Conservation (phyloP, 2,329 filamentous ascomycete genomes). For the Microsporum audouinii region DNA sequence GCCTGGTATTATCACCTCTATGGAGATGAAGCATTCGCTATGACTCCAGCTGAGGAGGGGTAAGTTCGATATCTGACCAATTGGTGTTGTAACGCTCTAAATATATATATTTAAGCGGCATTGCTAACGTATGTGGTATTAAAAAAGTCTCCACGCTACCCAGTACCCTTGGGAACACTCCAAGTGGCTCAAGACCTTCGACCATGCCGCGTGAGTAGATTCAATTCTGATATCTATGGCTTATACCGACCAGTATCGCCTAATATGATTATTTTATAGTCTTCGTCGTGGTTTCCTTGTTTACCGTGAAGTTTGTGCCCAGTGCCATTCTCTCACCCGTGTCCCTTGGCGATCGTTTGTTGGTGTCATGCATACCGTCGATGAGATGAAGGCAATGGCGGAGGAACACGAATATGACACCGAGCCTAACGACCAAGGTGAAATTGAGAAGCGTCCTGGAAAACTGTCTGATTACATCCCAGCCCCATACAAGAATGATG, state of each 20-base stretch:
- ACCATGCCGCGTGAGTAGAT: conserved; percentile 77
- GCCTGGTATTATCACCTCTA: conserved; percentile 98
- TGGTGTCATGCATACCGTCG: conserved; percentile 83
- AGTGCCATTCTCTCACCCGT: conserved; percentile 92
- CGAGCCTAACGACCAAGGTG: conserved; percentile 94
- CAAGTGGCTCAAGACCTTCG: conserved; percentile 89
- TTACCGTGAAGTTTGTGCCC: conserved; percentile 95
- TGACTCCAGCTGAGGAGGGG: conserved; percentile 95
- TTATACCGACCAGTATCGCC: neutral
- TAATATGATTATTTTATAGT: conserved; percentile 38
- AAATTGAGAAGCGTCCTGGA: conserved; percentile 96
- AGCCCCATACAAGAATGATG: conserved; percentile 94
- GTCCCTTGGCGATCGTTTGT: conserved; percentile 89
- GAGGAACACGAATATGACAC: conserved; percentile 98
- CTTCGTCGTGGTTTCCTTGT: conserved; percentile 99
- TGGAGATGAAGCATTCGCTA: conserved; percentile 74
- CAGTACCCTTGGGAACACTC: conserved; percentile 92
- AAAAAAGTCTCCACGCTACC: conserved; percentile 70
- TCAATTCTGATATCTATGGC: neutral
- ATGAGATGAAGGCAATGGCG: conserved; percentile 93
- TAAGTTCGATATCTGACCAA: conserved; percentile 46
- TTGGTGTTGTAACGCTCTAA: neutral
- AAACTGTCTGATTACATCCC: conserved; percentile 98
- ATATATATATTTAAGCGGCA: neutral
- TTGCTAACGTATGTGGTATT: conserved; percentile 4